Evolutionary conservation across 108 stramenopile species (phyloP).

Genomic region (Fragilariopsis cylindrus): DNA sequence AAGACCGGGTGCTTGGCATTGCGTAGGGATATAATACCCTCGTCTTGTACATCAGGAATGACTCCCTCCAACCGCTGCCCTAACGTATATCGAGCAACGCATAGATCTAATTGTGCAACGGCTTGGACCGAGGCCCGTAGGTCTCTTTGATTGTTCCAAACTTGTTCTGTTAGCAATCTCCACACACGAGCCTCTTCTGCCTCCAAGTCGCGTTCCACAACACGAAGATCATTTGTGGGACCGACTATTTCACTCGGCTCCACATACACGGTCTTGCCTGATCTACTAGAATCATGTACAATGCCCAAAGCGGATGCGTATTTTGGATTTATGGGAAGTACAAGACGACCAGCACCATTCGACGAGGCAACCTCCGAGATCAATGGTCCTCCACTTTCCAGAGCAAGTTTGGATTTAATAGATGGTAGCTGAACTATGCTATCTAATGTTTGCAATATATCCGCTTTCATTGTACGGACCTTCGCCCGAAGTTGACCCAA

Average conservation of each 20-base stretch:
- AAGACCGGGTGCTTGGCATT: slow-evolving; percentile 92
- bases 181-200: slow-evolving; percentile 81
- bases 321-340: slow-evolving; percentile 62
- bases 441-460: slow-evolving; percentile 65
- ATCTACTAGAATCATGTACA: slow-evolving; percentile 85
- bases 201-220: slow-evolving; percentile 65
- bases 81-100: slow-evolving; percentile 67
- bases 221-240: slow-evolving; percentile 87
- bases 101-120: slow-evolving; percentile 79
- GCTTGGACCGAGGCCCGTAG: slow-evolving; percentile 53
- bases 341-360: slow-evolving; percentile 53
- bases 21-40: slow-evolving; percentile 72
- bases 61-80: slow-evolving; percentile 66
- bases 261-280: slow-evolving; percentile 92
- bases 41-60: slow-evolving; percentile 78
- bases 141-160: slow-evolving; percentile 46
- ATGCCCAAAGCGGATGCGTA: slow-evolving; percentile 72
- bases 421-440: slow-evolving; percentile 55
- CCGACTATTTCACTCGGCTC: slow-evolving; percentile 89
- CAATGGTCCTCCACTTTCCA: slow-evolving; percentile 73
- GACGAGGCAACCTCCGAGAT: slow-evolving; percentile 62
- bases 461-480: slow-evolving; percentile 52
- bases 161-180: slow-evolving; percentile 60
- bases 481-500: slow-evolving; percentile 62
- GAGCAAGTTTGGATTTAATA: slow-evolving; percentile 64